Evolutionary conservation across 306 rosid species (phyloP).

Genomic region (Sindora glabra): DNA sequence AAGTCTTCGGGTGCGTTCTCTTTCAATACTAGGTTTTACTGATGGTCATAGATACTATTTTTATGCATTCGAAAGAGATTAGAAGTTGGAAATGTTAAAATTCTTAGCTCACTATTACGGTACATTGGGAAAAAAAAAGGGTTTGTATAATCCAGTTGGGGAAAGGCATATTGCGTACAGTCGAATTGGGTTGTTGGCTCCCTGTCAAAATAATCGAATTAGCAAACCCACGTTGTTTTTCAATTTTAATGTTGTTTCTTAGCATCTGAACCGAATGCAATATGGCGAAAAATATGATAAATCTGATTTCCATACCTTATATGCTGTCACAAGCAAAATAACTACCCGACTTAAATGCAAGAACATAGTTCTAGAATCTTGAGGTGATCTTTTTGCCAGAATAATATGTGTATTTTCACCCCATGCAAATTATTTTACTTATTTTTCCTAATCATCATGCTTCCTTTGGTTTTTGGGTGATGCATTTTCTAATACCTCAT

Average conservation of each 20-base stretch:
- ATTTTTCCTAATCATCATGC: neutral
- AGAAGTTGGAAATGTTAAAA: neutral
- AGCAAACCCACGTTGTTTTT: neutral
- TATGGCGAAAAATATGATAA: neutral
- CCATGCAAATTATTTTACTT: neutral
- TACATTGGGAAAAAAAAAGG: neutral
- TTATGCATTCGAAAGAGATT: neutral
- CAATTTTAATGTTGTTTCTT: neutral
- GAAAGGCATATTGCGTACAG: neutral
- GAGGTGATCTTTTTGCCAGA: neutral
- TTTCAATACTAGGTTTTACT: neutral
- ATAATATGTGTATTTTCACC: neutral
- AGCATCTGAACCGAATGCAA: neutral
- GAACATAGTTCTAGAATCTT: neutral
- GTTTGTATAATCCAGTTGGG: neutral
- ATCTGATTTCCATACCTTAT: neutral
- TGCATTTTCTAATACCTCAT: neutral
- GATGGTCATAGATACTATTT: neutral
- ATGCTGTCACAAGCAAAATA: neutral
- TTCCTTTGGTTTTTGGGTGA: neutral
- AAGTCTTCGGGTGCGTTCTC: slow-evolving; percentile 61
- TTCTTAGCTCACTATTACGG: neutral
- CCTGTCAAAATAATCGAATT: neutral
- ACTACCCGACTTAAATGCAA: neutral
- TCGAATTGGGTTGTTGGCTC: neutral